A percentile compares a stretch with the other conserved stretches of the same genome.
Evolutionary conservation across 148 eudicot species (phyloP).

Genomic region (Beta vulgaris): DNA sequence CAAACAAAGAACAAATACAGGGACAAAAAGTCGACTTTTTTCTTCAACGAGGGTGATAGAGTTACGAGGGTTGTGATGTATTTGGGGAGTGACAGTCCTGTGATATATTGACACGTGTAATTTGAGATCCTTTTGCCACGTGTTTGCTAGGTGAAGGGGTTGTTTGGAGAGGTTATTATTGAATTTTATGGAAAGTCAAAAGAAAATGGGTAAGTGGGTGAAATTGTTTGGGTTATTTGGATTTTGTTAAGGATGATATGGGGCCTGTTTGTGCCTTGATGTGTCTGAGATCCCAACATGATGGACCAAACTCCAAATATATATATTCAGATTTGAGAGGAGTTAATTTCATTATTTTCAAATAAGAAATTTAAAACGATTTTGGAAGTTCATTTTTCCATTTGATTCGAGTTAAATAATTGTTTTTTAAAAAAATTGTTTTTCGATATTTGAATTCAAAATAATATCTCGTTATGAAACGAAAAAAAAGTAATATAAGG

Average conservation of each 20-base stretch:
- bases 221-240: background rate
- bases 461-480: too few species aligned
- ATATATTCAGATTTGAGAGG: background rate
- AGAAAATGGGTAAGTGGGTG: background rate
- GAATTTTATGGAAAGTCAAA: constrained; percentile 10
- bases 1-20: constrained; percentile 23
- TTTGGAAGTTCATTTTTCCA: background rate
- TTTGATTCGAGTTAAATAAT: background rate
- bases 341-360: background rate
- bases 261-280: constrained; percentile 19
- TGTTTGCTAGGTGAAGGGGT: background rate
- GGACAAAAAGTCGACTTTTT: constrained; percentile 29
- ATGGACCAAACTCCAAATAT: constrained; percentile 5
- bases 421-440: too few species aligned
- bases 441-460: too few species aligned
- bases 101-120: constrained; percentile 18
- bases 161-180: background rate
- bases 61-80: background rate
- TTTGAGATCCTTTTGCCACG: background rate
- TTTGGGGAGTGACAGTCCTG: constrained; percentile 8
- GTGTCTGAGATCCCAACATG: constrained; percentile 25
- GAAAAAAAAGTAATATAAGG: too few species aligned
- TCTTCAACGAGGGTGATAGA: constrained; percentile 9
- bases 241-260: background rate
- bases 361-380: background rate